Percentiles rank a stretch among this genome's conserved stretches.
These are phyloP conservation scores for Plasmodium malariae DNA, from an alignment of 169 alveolate species.

Conservation along the genomic window DNA sequence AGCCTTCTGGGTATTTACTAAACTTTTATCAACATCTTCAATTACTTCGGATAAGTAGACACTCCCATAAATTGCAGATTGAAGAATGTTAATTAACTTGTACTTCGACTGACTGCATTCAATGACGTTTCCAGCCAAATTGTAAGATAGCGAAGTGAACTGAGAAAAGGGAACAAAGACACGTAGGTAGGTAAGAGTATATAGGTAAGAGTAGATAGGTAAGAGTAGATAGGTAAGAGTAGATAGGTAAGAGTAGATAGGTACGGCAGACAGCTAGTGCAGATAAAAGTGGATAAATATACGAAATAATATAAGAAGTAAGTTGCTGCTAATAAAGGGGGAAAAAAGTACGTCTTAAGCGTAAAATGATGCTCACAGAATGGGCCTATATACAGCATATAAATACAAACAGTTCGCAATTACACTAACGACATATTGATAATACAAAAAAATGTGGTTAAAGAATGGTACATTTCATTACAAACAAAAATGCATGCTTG, in stretches of 20 bases:
- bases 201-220: too few relatives aligned
- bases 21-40: background rate
- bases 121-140: conserved; percentile 28
- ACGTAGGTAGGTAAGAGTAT: background rate
- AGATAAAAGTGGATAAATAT: too few relatives aligned
- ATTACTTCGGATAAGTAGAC: conserved; percentile 49
- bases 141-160: conserved; percentile 21
- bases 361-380: too few relatives aligned
- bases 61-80: conserved; percentile 67
- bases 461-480: background rate
- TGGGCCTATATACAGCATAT: too few relatives aligned
- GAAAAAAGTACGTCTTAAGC: too few relatives aligned
- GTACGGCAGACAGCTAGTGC: too few relatives aligned
- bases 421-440: too few relatives aligned
- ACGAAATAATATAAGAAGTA: too few relatives aligned
- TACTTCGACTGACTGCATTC: conserved; percentile 22
- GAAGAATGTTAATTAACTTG: conserved; percentile 30
- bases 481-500: background rate
- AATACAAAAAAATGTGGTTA: background rate
- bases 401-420: too few relatives aligned
- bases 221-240: too few relatives aligned
- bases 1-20: conserved; percentile 27
- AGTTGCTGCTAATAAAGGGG: too few relatives aligned
- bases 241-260: too few relatives aligned
- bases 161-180: background rate